phyloP scores from a whole-genome alignment of 2,329 filamentous ascomycete genomes.

The Monosporascus sp. region DNA sequence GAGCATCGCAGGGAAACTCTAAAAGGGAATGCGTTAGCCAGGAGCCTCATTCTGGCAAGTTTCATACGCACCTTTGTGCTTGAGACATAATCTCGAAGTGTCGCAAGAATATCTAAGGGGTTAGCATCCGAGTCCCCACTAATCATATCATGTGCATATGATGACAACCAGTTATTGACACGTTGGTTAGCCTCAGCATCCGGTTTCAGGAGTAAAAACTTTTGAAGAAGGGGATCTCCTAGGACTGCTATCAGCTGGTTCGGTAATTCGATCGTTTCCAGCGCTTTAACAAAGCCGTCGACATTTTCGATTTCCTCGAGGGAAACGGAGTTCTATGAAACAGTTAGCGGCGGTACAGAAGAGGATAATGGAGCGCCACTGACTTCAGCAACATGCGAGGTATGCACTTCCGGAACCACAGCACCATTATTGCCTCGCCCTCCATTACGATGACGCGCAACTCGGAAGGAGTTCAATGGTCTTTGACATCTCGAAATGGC shows the following conservation, averaged over 20 bases:
- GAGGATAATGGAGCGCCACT: conserved; percentile 11
- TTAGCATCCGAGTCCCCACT: conserved; percentile 44
- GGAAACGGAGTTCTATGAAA: conserved; percentile 50
- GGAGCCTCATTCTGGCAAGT: not conserved
- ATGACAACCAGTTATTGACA: conserved; percentile 54
- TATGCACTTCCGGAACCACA: conserved; percentile 64
- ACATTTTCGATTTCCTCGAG: conserved; percentile 75
- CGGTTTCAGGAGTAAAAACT: conserved; percentile 62
- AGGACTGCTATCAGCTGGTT: conserved; percentile 76
- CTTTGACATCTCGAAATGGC: conserved; percentile 35
- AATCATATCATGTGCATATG: conserved; percentile 50
- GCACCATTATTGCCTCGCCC: conserved; percentile 43
- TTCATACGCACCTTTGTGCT: conserved; percentile 45
- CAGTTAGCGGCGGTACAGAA: conserved; percentile 25
- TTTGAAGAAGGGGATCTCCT: conserved; percentile 71
- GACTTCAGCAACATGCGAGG: conserved; percentile 65
- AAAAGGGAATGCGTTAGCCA: conserved; percentile 12
- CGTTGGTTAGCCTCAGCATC: conserved; percentile 44
- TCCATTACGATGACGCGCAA: conserved; percentile 46
- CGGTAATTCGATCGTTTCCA: conserved; percentile 76
- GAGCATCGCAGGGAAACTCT: conserved; percentile 43
- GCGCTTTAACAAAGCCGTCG: conserved; percentile 60
- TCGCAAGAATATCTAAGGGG: conserved; percentile 50
- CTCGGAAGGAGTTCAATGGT: conserved; percentile 54
- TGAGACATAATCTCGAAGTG: conserved; percentile 50